Evolutionary conservation across 352 stramenopile species (phyloP).

Genomic region (Phytophthora pseudosyringae): DNA sequence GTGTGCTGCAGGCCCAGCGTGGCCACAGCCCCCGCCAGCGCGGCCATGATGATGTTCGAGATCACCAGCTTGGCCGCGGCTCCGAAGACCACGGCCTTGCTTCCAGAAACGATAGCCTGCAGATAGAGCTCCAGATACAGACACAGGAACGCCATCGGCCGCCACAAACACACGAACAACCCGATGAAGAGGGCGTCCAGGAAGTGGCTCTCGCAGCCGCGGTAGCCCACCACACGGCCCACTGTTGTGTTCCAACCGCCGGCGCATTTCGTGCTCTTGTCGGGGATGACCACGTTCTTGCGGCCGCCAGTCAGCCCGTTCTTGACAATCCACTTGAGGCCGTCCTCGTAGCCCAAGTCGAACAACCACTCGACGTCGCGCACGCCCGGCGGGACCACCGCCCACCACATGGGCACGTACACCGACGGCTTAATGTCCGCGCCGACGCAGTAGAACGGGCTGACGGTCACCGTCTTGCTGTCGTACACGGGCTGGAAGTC

Average conservation of each 20-base stretch:
- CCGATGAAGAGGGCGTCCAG: conserved; percentile 78
- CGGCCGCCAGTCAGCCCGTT: conserved; percentile 37
- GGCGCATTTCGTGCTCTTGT: conserved; percentile 56
- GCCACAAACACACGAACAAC: conserved; percentile 80
- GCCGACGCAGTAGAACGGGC: conserved; percentile 88
- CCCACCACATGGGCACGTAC: conserved; percentile 92
- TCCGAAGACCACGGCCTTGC: conserved; percentile 74
- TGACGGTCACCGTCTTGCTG: conserved; percentile 77
- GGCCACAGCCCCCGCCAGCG: conserved; percentile 50
- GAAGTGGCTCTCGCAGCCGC: conserved; percentile 66
- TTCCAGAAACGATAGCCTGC: conserved; percentile 67
- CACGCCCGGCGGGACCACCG: conserved; percentile 65
- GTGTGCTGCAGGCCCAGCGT: conserved; percentile 63
- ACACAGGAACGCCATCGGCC: conserved; percentile 77
- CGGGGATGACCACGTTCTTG: conserved; percentile 58
- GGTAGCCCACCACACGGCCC: conserved; percentile 80
- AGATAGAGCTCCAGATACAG: conserved; percentile 85
- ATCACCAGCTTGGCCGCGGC: conserved; percentile 75
- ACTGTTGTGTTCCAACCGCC: conserved; percentile 76
- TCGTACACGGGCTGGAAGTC: conserved; percentile 86
- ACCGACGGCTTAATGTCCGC: conserved; percentile 90
- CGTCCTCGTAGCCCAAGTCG: conserved; percentile 85
- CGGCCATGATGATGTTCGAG: conserved; percentile 63
- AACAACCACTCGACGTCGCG: conserved; percentile 87
- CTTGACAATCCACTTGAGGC: conserved; percentile 69